Evolutionary conservation across 129 eudicot genomes (phyloP), one percentile per base, ranked within the genome.

Genomic region (Flaveria ramosissima): DNA sequence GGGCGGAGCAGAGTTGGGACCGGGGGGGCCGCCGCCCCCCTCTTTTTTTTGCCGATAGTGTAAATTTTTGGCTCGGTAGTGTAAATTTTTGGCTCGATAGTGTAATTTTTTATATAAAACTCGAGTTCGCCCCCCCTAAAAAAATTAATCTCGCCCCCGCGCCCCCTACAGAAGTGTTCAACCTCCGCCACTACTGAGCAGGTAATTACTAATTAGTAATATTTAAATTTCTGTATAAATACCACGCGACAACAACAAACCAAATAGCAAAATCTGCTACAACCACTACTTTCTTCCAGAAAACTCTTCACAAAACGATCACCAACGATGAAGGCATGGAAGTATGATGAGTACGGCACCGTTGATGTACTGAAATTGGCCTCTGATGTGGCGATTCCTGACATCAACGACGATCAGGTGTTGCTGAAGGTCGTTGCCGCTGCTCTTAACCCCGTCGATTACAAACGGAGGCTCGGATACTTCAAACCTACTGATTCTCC

Each of bases 381-480:
- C 0, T 23, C 81, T 3, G 82, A 75, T 71, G 88, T 86, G 45
- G 51, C 78, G 9, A 88, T 93, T 12, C 98, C 97, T 23, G 81
- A 87, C 7, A 52, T 93, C 20, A 85, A 84, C 32, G 91, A 88
- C 64, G 97, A 91, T 43, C 97, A 93, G 83, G 98, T 93, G 5
- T 83, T 93, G 86, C 66, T 93, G 42, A 90, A 87, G 81, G 98
- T 93, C 21, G 83, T 59, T 52, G 98, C 96, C 59, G 98, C 98
- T 72, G 97, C 98, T 78, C 87, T 93, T 24, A 93, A 93, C 75
- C 97, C 97, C 55, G 88, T 93, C 64, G 98, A 93, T 83, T 90
- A 56, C 83, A 90, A 91, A 88, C 67, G 98, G 77, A 85, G 97
- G 53, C 48, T 80, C 5, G 97, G 98, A 20, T 84, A 84, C 77